phyloP scores from a whole-genome alignment of 805 yeast species.

The Komagataella mondaviorum region DNA sequence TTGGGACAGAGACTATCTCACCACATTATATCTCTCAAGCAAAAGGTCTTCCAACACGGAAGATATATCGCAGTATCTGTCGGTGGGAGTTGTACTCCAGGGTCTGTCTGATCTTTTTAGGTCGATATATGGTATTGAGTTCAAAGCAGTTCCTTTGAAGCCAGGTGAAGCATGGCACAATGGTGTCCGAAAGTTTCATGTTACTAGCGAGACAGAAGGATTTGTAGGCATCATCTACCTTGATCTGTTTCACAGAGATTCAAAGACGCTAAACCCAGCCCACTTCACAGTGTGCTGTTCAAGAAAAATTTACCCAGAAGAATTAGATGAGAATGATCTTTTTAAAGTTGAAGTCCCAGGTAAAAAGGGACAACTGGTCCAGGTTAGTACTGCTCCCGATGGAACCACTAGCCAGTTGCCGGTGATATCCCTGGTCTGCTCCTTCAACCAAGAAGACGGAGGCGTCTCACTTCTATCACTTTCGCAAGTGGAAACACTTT shows the following conservation, averaged over 20 bases:
- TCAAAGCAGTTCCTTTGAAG: slow-evolving; percentile 49
- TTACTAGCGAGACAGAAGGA: slow-evolving; percentile 48
- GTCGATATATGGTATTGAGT: slow-evolving; percentile 61
- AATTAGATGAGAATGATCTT: slow-evolving; percentile 24
- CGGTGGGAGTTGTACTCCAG: slow-evolving; percentile 74
- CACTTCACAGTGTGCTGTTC: slow-evolving; percentile 95
- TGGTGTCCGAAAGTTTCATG: slow-evolving; percentile 75
- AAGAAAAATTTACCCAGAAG: slow-evolving; percentile 55
- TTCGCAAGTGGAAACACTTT: slow-evolving; percentile 81
- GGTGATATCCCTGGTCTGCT: slow-evolving; percentile 79
- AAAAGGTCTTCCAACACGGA: slow-evolving; percentile 23
- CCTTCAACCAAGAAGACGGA: slow-evolving; percentile 29
- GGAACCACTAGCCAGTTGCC: slow-evolving; percentile 66
- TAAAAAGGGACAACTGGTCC: slow-evolving; percentile 8
- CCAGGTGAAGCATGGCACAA: slow-evolving; percentile 81
- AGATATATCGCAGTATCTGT: slow-evolving; percentile 57
- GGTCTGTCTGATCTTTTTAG: slow-evolving; percentile 67
- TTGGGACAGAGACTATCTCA: slow-evolving; percentile 79
- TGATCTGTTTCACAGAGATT: slow-evolving; percentile 70
- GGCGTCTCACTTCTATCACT: slow-evolving; percentile 47
- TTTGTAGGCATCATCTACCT: slow-evolving; percentile 74
- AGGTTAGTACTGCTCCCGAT: slow-evolving; percentile 22
- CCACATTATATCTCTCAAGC: slow-evolving; percentile 14
- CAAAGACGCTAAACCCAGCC: slow-evolving; percentile 77
- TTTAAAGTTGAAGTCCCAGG: slow-evolving; percentile 13